Percentiles rank a stretch among this genome's conserved stretches.
Evolutionary conservation across 2,329 filamentous ascomycete species (phyloP).

Genomic region (Sclerotinia spermophila): DNA sequence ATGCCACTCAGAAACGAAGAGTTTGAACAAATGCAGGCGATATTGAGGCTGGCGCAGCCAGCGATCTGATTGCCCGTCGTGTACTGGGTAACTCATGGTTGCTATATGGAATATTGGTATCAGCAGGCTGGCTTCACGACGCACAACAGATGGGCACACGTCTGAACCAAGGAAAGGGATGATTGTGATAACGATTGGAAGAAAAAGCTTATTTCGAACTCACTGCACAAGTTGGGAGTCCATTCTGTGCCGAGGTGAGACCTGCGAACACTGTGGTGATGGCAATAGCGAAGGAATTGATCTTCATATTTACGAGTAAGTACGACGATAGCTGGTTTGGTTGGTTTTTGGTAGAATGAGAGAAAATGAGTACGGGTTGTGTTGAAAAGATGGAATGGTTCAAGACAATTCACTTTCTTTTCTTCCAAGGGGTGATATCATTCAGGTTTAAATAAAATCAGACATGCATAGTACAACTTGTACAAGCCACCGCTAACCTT

Average conservation of each 20-base stretch:
- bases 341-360: neutral
- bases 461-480: neutral
- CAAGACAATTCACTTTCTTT: neutral
- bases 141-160: neutral
- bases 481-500: neutral
- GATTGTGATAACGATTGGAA: neutral
- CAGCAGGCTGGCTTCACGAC: neutral
- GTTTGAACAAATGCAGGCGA: slow-evolving; percentile 48
- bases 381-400: neutral
- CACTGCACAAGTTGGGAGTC: slow-evolving; percentile 54
- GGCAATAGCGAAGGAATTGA: slow-evolving; percentile 34
- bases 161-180: neutral
- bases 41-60: slow-evolving; percentile 42
- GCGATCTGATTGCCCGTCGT: slow-evolving; percentile 41
- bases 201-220: slow-evolving; percentile 33
- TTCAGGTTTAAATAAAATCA: slow-evolving; percentile 8
- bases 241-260: slow-evolving; percentile 49
- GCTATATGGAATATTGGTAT: slow-evolving; percentile 27
- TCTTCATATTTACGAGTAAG: slow-evolving; percentile 20
- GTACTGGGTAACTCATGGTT: slow-evolving; percentile 36
- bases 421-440: neutral
- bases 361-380: neutral
- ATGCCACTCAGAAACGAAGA: slow-evolving; percentile 46
- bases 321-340: neutral
- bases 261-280: slow-evolving; percentile 51